phyloP scores from a whole-genome alignment of 2,329 filamentous ascomycete species.

The Xylariaceae sp. region DNA sequence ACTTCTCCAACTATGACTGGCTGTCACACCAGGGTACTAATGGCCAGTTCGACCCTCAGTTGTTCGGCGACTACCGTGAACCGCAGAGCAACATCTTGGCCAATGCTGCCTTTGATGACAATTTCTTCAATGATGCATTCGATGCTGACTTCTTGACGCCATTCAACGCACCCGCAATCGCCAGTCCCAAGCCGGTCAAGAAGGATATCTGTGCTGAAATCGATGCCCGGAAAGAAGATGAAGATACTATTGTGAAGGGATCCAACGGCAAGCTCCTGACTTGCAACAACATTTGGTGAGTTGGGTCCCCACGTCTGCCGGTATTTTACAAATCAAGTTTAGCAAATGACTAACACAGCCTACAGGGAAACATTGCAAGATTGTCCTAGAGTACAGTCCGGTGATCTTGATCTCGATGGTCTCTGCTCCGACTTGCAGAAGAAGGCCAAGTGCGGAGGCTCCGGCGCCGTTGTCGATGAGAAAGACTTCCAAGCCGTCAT shows the following conservation, averaged over 20 bases:
- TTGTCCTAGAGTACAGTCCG: constrained; percentile 80
- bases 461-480: constrained; percentile 82
- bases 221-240: constrained; percentile 65
- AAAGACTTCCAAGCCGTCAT: constrained; percentile 80
- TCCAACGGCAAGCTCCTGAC: constrained; percentile 63
- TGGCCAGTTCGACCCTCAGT: constrained; percentile 81
- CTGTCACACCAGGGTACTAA: constrained; percentile 63
- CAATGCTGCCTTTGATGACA: constrained; percentile 65
- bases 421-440: constrained; percentile 89
- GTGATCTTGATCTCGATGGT: constrained; percentile 89
- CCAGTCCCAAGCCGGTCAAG: constrained; percentile 34
- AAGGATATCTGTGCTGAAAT: constrained; percentile 73
- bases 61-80: constrained; percentile 91
- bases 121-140: constrained; percentile 69
- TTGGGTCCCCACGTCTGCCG: constrained; percentile 16
- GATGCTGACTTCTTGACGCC: constrained; percentile 76
- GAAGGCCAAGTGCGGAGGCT: constrained; percentile 93
- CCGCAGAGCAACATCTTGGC: constrained; percentile 74
- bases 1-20: constrained; percentile 62
- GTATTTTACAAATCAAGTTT: constrained; percentile 5
- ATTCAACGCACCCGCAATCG: constrained; percentile 59
- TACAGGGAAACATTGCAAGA: constrained; percentile 82
- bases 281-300: constrained; percentile 92
- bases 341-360: constrained; percentile 36
- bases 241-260: constrained; percentile 58